Conservation (phyloP, 768 basidiomycete genomes). For the Suillus variegatus region DNA sequence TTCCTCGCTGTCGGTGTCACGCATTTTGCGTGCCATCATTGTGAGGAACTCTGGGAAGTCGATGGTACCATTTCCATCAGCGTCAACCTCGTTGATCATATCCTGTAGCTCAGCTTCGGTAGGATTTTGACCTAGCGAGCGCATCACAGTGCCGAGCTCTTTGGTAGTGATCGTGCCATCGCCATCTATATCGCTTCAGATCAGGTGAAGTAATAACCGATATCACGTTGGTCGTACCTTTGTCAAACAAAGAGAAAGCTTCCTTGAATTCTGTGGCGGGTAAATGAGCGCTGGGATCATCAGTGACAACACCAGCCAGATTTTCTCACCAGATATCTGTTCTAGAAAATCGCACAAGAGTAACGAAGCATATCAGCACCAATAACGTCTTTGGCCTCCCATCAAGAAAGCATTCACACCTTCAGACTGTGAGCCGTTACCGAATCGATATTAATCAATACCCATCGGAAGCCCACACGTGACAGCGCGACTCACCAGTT, state of each 20-base stretch:
- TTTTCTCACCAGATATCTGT: constrained; percentile 80
- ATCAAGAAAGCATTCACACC: constrained; percentile 39
- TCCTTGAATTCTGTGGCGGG: constrained; percentile 88
- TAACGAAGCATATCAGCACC: constrained; percentile 1
- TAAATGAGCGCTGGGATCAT: constrained; percentile 9
- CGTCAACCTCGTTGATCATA: constrained; percentile 95
- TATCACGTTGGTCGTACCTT: constrained; percentile 53
- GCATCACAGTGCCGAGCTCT: constrained; percentile 93
- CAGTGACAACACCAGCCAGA: background rate
- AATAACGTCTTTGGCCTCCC: background rate
- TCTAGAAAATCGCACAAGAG: constrained; percentile 48
- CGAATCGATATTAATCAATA: constrained; percentile 16
- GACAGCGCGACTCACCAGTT: constrained; percentile 45
- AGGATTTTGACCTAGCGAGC: constrained; percentile 90
- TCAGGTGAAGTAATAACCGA: background rate
- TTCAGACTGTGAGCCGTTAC: constrained; percentile 47
- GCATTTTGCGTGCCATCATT: constrained; percentile 88
- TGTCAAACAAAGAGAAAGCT: constrained; percentile 97
- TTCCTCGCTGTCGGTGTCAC: constrained; percentile 89
- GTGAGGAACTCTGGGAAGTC: constrained; percentile 84
- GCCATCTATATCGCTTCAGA: constrained; percentile 55
- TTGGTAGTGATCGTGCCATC: constrained; percentile 92
- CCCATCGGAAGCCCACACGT: constrained; percentile 16
- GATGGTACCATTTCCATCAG: constrained; percentile 86
- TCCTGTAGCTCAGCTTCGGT: constrained; percentile 90